Conservation (phyloP, 495 filamentous ascomycete species). For the Glonium stellatum region DNA sequence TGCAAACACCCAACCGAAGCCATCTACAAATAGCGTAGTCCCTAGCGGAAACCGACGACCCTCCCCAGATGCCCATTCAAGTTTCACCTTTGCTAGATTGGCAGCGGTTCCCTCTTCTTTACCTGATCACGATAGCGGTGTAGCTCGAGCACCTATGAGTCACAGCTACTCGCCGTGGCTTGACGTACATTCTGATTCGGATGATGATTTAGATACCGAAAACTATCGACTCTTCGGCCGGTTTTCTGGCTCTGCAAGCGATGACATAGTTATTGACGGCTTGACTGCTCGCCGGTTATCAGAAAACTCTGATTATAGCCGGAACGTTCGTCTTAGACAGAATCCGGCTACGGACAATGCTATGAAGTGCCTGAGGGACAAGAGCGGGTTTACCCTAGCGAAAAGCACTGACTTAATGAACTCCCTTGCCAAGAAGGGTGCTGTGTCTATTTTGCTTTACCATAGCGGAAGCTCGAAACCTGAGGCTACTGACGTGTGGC, state of each 20-base stretch:
- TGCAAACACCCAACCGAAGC: not conserved
- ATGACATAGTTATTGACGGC: not conserved
- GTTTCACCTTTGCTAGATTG: not conserved
- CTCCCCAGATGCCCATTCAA: not conserved
- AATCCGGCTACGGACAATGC: not conserved
- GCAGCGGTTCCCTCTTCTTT: too few relatives aligned
- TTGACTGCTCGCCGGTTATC: not conserved
- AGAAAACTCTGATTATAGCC: not conserved
- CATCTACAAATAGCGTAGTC: not conserved
- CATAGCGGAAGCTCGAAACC: conserved; percentile 8
- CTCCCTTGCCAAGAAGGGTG: conserved; percentile 7
- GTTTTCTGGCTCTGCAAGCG: not conserved
- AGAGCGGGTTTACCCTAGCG: conserved; percentile 2
- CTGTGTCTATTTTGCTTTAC: conserved; percentile 17
- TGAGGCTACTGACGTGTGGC: conserved; percentile 24
- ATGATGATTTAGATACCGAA: not conserved
- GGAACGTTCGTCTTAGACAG: not conserved
- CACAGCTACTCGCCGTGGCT: not conserved
- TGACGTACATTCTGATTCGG: not conserved
- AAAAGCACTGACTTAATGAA: conserved; percentile 1
- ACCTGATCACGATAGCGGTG: too few relatives aligned
- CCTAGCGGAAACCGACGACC: not conserved
- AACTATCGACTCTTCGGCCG: not conserved
- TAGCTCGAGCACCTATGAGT: not conserved
- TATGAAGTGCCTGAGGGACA: conserved; percentile 16